Percentiles rank a stretch among this genome's conserved stretches.
These are phyloP conservation scores for Neofusicoccum parvum DNA, from an alignment of 2,329 filamentous ascomycete genomes.

Conservation along the genomic window DNA sequence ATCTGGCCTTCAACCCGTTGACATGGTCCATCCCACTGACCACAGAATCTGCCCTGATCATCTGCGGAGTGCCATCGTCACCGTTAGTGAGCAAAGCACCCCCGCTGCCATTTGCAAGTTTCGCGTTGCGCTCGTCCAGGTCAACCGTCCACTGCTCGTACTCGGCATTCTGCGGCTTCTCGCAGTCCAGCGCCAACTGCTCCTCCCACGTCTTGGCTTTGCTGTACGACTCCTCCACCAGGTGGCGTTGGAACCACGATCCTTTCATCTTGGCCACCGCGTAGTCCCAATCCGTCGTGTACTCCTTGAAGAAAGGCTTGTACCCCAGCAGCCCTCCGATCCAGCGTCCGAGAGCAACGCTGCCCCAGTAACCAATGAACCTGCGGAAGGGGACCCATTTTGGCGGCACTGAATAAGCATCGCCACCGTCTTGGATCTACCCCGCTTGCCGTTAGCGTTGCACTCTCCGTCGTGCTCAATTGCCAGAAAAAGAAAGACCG, in stretches of 20 bases:
- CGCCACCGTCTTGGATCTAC: slow-evolving; percentile 46
- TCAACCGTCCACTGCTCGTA: slow-evolving; percentile 8
- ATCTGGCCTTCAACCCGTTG: neutral
- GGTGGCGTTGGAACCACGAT: slow-evolving; percentile 9
- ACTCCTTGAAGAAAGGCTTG: slow-evolving; percentile 41
- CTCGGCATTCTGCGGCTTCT: slow-evolving; percentile 5
- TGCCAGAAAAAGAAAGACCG: neutral
- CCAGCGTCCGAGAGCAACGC: slow-evolving; percentile 43
- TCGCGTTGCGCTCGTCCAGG: neutral
- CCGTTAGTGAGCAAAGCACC: neutral
- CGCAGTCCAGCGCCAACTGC: slow-evolving; percentile 5
- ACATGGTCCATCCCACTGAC: neutral
- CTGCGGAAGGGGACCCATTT: slow-evolving; percentile 41
- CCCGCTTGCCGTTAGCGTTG: no score
- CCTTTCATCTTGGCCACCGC: slow-evolving; percentile 10
- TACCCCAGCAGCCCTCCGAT: slow-evolving; percentile 43
- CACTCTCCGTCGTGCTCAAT: no score
- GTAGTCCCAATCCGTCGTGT: slow-evolving; percentile 42
- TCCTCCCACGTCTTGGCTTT: slow-evolving; percentile 5
- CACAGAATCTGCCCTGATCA: no score
- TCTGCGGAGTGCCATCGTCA: neutral
- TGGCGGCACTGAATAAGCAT: slow-evolving; percentile 41
- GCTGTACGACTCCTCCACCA: slow-evolving; percentile 11
- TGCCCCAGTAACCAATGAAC: slow-evolving; percentile 29
- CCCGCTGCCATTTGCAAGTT: neutral